phyloP scores from a whole-genome alignment of 345 rosid species.

The Acer yangbiense region DNA sequence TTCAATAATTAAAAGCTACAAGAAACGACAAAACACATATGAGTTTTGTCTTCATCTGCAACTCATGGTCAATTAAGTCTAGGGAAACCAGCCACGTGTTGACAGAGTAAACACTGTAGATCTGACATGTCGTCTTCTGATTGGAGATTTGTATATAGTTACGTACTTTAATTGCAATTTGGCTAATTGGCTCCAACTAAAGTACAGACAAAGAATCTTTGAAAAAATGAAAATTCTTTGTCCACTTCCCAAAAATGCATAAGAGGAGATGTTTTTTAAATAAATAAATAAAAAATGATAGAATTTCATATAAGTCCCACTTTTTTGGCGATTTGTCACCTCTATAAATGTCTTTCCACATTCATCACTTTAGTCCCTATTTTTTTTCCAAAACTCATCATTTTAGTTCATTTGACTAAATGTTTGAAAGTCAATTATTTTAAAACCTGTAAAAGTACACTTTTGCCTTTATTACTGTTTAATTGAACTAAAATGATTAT shows the following conservation, averaged over 20 bases:
- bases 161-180: background rate
- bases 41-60: background rate
- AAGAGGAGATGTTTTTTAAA: no score
- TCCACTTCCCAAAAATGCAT: background rate
- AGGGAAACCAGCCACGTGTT: background rate
- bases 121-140: background rate
- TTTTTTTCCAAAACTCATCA: no score
- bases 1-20: background rate
- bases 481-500: no score
- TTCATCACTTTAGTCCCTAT: no score
- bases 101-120: background rate
- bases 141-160: conserved; percentile 1
- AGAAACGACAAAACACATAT: background rate
- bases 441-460: no score
- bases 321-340: no score
- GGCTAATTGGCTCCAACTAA: background rate
- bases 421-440: no score
- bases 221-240: background rate
- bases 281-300: no score
- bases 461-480: no score
- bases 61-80: background rate
- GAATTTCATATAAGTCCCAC: no score
- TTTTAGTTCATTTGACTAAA: no score
- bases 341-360: no score
- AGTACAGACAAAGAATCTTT: background rate